Conservation (phyloP, 116 monocot species). For the Dioscorea cayenensis region DNA sequence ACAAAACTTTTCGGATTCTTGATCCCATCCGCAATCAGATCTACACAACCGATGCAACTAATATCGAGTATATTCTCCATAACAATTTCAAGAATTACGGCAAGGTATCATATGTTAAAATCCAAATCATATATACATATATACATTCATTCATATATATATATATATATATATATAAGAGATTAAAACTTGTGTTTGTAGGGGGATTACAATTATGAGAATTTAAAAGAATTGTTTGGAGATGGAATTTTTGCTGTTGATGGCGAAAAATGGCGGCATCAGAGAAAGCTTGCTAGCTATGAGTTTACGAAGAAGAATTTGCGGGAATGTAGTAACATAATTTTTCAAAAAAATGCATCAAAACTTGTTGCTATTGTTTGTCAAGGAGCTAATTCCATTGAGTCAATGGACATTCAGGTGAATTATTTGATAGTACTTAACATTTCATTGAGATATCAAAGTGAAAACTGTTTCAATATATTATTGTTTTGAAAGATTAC, state of each 20-base stretch:
- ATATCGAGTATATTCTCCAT: slow-evolving; percentile 57
- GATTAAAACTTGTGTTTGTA: background rate
- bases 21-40: slow-evolving; percentile 25
- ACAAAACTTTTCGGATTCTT: slow-evolving; percentile 39
- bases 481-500: too few relatives aligned
- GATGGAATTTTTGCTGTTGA: slow-evolving; percentile 38
- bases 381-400: slow-evolving; percentile 1
- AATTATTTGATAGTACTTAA: too few relatives aligned
- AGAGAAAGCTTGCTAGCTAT: slow-evolving; percentile 31
- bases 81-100: slow-evolving; percentile 57
- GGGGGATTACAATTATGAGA: slow-evolving; percentile 14
- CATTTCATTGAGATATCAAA: too few relatives aligned
- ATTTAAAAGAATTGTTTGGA: slow-evolving; percentile 21
- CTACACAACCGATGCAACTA: slow-evolving; percentile 40
- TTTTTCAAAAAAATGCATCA: slow-evolving; percentile 16
- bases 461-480: too few relatives aligned
- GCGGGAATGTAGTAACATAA: slow-evolving; percentile 12
- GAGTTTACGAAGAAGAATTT: slow-evolving; percentile 23
- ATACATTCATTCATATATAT: too few relatives aligned
- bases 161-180: background rate
- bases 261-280: slow-evolving; percentile 36
- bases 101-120: slow-evolving; percentile 26
- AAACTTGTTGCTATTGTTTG: slow-evolving; percentile 13
- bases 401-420: slow-evolving; percentile 14
- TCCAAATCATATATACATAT: background rate